Percentiles rank a stretch among this genome's conserved stretches.
These are phyloP conservation scores for Ganoderma meredithae DNA, from an alignment of 1,284 basidiomycete species.

Conservation along the genomic window DNA sequence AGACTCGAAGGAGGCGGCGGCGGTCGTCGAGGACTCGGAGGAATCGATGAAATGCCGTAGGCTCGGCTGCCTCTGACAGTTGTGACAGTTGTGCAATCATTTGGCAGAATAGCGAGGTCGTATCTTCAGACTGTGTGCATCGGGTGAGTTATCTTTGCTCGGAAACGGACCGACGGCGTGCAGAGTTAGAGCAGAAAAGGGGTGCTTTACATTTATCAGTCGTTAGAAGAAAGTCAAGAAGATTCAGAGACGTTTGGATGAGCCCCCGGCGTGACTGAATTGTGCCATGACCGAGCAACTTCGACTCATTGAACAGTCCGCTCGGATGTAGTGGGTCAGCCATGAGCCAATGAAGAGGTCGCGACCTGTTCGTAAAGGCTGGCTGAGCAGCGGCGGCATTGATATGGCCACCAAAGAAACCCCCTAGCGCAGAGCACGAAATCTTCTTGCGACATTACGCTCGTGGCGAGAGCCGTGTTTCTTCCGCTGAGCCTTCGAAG, in stretches of 20 bases:
- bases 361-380: background rate
- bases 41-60: constrained; percentile 85
- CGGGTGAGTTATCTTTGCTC: constrained; percentile 4
- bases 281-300: background rate
- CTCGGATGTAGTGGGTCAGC: background rate
- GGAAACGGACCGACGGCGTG: background rate
- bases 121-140: constrained; percentile 68
- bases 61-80: constrained; percentile 76
- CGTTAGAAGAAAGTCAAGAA: background rate
- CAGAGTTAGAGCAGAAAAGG: background rate
- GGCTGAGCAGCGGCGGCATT: background rate
- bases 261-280: too few relatives aligned
- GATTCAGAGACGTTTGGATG: background rate
- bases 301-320: background rate
- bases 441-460: constrained; percentile 5
- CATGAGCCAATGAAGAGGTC: background rate
- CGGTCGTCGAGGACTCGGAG: constrained; percentile 81
- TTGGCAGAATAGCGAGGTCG: constrained; percentile 83
- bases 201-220: background rate
- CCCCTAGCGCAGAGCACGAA: constrained; percentile 3
- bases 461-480: constrained; percentile 5
- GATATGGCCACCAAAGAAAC: background rate
- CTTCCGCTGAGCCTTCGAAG: constrained; percentile 8
- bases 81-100: constrained; percentile 88
- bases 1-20: constrained; percentile 85